phyloP scores from a whole-genome alignment of 495 filamentous ascomycete genomes.

The Annulohypoxylon moriforme region DNA sequence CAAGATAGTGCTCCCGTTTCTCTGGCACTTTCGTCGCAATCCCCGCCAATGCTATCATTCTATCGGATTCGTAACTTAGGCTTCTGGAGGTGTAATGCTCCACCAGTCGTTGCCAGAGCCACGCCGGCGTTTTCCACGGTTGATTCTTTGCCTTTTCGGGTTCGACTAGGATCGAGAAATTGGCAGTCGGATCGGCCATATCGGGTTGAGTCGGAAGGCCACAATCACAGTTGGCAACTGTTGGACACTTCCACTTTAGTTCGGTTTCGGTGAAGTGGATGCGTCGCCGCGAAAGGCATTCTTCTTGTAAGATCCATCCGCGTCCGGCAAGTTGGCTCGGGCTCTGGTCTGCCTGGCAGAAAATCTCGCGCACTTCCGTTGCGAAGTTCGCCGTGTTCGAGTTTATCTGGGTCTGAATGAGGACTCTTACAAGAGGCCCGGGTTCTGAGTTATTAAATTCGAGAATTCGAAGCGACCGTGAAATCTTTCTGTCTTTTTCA shows the following conservation, averaged over 20 bases:
- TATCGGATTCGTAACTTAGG: slow-evolving; percentile 17
- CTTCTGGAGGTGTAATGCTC: slow-evolving; percentile 31
- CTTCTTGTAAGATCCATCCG: slow-evolving; percentile 33
- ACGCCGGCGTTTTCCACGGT: slow-evolving; percentile 4
- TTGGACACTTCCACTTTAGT: slow-evolving; percentile 18
- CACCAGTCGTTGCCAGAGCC: slow-evolving; percentile 27
- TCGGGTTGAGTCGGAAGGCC: neutral
- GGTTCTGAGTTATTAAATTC: neutral
- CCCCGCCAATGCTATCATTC: slow-evolving; percentile 27
- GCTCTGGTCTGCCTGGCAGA: slow-evolving; percentile 6
- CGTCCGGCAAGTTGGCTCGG: neutral
- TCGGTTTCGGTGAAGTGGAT: slow-evolving; percentile 22
- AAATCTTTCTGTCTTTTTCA: neutral
- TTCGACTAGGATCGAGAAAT: neutral
- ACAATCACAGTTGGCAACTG: slow-evolving; percentile 12
- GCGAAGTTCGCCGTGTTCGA: slow-evolving; percentile 7
- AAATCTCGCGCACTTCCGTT: neutral
- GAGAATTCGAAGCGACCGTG: neutral
- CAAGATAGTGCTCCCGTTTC: slow-evolving; percentile 13
- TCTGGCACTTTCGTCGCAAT: slow-evolving; percentile 13
- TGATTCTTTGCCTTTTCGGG: neutral
- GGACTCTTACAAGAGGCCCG: neutral
- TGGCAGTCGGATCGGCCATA: slow-evolving; percentile 8
- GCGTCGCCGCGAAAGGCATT: slow-evolving; percentile 22
- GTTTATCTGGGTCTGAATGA: slow-evolving; percentile 14